Base-by-base conservation (phyloP, 805 yeast genomes). In the Candida namnaoensis region DNA sequence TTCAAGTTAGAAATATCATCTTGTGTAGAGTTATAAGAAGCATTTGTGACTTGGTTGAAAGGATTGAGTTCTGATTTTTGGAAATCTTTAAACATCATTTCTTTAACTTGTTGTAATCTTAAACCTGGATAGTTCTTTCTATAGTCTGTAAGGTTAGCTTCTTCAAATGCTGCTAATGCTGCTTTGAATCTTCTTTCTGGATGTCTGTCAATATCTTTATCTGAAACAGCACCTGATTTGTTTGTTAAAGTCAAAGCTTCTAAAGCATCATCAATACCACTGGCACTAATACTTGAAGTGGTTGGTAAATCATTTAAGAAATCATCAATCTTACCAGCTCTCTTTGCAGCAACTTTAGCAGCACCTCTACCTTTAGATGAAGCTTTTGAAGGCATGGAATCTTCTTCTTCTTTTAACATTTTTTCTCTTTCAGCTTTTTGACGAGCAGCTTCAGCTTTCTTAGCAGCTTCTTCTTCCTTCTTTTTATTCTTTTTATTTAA, bases 101-200 rank as follows among this genome's bases (percentile, higher is more conserved):
- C 80, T 64, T 85, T 86, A 52, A 82, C 65, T 60, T 86, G 95
- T 56, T 82, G 85, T 53, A 80, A 69, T 53, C 95, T 74, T 51
- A 86, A 68, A 12, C 95, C 95, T 5, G 90, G 88, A 51, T 80
- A 68, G 60, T 86, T 95, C 57, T 78, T 71, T 61, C 80, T 78
- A 42, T 82, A 43, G 54, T 82, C 87, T 5, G 93, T 91, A 35
- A 82, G 56, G 52, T 91, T 72, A 42, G 69, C 65, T 47, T 80
- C 91, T 52, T 85, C 87, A 54, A 64, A 86, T 1, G 85, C 87
- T 11, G 76, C 70, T 43, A 69, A 68, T 0, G 95, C 95, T 25
- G 91, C 87, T 66, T 85, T 86, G 62, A 81, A 83, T 56, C 95
- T 75, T 63, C 95, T 76, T 66, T 86, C 95, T 9, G 95, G 95